Evolutionary conservation across 768 basidiomycete species (phyloP).

Genomic region (Xerocomellus intermedius): DNA sequence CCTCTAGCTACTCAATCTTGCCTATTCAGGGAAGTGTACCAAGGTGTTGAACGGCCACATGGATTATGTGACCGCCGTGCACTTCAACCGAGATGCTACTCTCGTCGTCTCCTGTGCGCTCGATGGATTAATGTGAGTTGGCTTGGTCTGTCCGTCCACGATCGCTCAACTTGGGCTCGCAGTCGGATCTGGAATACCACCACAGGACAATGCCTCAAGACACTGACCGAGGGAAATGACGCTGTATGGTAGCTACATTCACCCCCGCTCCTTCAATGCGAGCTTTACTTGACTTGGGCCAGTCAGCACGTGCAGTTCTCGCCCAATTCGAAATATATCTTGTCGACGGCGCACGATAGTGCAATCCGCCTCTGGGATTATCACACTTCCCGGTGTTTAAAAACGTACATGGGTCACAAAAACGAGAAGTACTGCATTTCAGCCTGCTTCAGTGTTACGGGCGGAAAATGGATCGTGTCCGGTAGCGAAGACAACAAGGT

Average conservation of each 20-base stretch:
- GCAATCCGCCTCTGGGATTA: constrained; percentile 96
- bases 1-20: too few relatives aligned
- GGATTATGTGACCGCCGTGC: constrained; percentile 92
- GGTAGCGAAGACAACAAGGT: constrained; percentile 91
- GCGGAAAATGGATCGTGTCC: constrained; percentile 86
- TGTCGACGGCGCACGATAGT: constrained; percentile 91
- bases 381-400: constrained; percentile 84
- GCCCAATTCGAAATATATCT: constrained; percentile 91
- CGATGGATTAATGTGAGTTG: constrained; percentile 87
- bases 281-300: neutral
- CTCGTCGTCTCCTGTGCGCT: constrained; percentile 90
- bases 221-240: constrained; percentile 85
- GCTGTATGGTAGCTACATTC: constrained; percentile 62
- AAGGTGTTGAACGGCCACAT: constrained; percentile 89
- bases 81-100: constrained; percentile 89
- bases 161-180: neutral
- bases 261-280: too few relatives aligned
- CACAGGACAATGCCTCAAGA: constrained; percentile 94
- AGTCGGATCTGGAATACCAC: constrained; percentile 96
- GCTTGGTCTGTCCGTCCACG: neutral
- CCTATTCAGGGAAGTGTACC: constrained; percentile 66
- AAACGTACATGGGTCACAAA: constrained; percentile 82
- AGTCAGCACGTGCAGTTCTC: constrained; percentile 94
- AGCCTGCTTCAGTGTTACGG: constrained; percentile 81
- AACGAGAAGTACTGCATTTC: constrained; percentile 85